These are phyloP conservation scores for Diatrype stigma DNA, from an alignment of 2,329 filamentous ascomycete genomes.

Conservation along the genomic window DNA sequence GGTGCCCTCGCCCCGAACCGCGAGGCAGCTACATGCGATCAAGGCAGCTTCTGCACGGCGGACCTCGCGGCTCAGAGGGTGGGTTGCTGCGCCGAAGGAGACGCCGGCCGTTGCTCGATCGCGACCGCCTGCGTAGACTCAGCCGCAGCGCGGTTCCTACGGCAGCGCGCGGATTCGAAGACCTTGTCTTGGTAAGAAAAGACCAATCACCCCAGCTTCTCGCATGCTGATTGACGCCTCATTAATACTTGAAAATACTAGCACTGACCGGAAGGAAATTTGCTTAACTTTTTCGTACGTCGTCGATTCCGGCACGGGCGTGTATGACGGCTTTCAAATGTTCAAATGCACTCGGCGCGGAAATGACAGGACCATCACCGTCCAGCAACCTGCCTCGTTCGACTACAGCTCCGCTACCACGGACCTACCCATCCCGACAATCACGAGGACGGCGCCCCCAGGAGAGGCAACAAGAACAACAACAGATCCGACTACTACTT, in stretches of 20 bases:
- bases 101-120: constrained; percentile 19
- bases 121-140: constrained; percentile 26
- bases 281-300: neutral
- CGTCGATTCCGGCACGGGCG: neutral
- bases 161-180: constrained; percentile 11
- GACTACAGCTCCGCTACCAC: neutral
- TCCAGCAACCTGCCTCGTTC: neutral
- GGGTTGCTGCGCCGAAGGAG: constrained; percentile 23
- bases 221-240: too few species aligned
- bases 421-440: neutral
- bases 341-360: neutral
- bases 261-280: constrained; percentile 8
- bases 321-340: neutral
- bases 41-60: constrained; percentile 17
- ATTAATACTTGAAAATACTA: too few species aligned
- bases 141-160: constrained; percentile 4
- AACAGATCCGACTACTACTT: too few species aligned
- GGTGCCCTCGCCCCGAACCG: neutral
- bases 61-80: constrained; percentile 12
- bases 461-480: too few species aligned
- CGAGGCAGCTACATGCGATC: constrained; percentile 14
- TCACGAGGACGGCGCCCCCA: neutral
- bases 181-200: constrained; percentile 22
- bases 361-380: neutral
- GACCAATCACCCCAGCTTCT: too few species aligned